Percentiles rank a stretch among this genome's conserved stretches.
Evolutionary conservation across 805 yeast species (phyloP).

Genomic region (Monosporozyma aquatica): DNA sequence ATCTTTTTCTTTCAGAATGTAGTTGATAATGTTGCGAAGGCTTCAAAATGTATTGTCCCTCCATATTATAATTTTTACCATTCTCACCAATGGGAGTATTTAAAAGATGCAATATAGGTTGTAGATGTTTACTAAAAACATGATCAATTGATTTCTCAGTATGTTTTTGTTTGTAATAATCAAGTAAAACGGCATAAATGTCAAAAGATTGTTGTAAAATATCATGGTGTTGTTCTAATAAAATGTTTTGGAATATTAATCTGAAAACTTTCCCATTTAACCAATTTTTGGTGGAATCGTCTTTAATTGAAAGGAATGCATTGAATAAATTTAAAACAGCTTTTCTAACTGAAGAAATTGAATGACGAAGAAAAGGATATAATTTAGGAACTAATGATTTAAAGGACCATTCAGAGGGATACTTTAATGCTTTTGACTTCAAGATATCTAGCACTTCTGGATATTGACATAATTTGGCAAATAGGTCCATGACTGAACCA

Average conservation of each 20-base stretch:
- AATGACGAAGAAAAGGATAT: conserved; percentile 88
- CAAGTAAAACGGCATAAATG: conserved; percentile 50
- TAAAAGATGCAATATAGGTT: conserved; percentile 53
- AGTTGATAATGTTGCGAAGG: conserved; percentile 47
- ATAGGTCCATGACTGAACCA: conserved; percentile 90
- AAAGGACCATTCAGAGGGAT: conserved; percentile 48
- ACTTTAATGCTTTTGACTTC: conserved; percentile 47
- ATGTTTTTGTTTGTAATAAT: conserved; percentile 34
- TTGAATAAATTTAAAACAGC: conserved; percentile 74
- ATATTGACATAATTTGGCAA: conserved; percentile 80
- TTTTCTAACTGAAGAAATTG: conserved; percentile 81
- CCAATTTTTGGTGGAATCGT: conserved; percentile 55
- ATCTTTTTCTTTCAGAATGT: conserved; percentile 28
- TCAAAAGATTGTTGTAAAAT: conserved; percentile 54
- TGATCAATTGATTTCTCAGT: conserved; percentile 39
- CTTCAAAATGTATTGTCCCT: conserved; percentile 58
- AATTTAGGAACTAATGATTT: conserved; percentile 76
- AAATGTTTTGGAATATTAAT: conserved; percentile 72
- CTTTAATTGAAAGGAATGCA: conserved; percentile 59
- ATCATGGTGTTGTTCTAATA: conserved; percentile 79
- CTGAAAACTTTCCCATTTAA: conserved; percentile 65
- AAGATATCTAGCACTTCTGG: conserved; percentile 65
- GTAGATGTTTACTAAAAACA: conserved; percentile 46
- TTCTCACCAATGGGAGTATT: conserved; percentile 95
- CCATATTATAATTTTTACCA: conserved; percentile 80